These are phyloP conservation scores for Papiliotrema laurentii DNA, from an alignment of 1,284 basidiomycete species.

Conservation along the genomic window DNA sequence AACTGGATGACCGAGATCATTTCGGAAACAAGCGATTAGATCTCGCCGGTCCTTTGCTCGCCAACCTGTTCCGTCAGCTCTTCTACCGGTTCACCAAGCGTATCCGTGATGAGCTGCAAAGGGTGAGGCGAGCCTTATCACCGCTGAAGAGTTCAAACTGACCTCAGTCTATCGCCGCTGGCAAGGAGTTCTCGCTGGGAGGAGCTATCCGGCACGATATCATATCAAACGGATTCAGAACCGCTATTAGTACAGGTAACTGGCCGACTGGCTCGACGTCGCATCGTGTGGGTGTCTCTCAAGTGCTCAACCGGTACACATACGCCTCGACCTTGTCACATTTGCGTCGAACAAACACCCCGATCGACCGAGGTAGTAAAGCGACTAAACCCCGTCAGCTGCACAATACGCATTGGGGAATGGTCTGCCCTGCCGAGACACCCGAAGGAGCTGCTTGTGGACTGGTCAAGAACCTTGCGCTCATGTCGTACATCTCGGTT, in stretches of 20 bases:
- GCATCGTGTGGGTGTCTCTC: conserved; percentile 96
- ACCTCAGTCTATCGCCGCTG: conserved; percentile 85
- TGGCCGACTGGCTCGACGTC: conserved; percentile 99
- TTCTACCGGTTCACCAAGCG: conserved; percentile 96
- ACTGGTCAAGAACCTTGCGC: conserved; percentile 95
- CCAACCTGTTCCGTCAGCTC: conserved; percentile 94
- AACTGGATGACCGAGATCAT: conserved; percentile 98
- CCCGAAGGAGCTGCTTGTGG: conserved; percentile 99
- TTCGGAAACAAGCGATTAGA: conserved; percentile 98
- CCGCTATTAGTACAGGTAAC: conserved; percentile 97
- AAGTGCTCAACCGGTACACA: conserved; percentile 97
- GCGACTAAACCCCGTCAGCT: conserved; percentile 98
- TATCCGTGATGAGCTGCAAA: conserved; percentile 94
- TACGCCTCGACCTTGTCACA: conserved; percentile 98
- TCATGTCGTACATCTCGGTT: conserved; percentile 98
- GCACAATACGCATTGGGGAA: conserved; percentile 99
- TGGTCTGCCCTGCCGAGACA: conserved; percentile 99
- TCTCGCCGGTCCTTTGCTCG: conserved; percentile 88
- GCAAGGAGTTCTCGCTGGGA: conserved; percentile 90
- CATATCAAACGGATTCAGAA: conserved; percentile 97
- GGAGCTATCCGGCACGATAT: conserved; percentile 92
- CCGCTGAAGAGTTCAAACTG: conserved; percentile 4
- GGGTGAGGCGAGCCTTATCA: conserved; percentile 55
- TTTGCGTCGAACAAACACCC: conserved; percentile 95
- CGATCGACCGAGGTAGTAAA: conserved; percentile 96